Evolutionary conservation across 305 asterid genomes (phyloP).

Genomic region (Fraxinus albicans): DNA sequence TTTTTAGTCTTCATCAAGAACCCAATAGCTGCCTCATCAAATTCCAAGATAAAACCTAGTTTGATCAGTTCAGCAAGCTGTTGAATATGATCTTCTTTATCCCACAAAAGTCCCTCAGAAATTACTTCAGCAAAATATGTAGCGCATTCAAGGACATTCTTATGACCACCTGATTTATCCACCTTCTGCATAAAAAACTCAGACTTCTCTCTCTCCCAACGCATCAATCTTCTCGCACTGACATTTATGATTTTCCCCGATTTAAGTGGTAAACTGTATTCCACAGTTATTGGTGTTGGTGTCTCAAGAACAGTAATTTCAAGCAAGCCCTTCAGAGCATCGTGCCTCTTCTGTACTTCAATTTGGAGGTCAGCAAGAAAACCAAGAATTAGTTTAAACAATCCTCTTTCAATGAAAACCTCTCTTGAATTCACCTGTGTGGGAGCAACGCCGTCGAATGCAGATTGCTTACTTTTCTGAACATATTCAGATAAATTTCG

Average conservation of each 20-base stretch:
- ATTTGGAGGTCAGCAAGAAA: conserved; percentile 36
- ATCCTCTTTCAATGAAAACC: conserved; percentile 14
- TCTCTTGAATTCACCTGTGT: conserved; percentile 17
- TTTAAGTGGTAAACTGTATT: conserved; percentile 29
- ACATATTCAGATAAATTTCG: conserved; percentile 27
- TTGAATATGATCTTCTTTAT: conserved; percentile 22
- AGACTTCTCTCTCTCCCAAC: conserved; percentile 35
- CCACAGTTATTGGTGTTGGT: conserved; percentile 20
- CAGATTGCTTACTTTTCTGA: conserved; percentile 12
- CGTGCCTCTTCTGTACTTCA: conserved; percentile 29
- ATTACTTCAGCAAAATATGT: conserved; percentile 31
- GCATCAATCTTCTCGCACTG: conserved; percentile 21
- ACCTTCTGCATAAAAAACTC: conserved; percentile 19
- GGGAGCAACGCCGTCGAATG: conserved; percentile 12
- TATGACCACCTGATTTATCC: conserved; percentile 26
- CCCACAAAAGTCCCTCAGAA: conserved; percentile 34
- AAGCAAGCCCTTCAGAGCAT: conserved; percentile 19
- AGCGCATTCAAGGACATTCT: conserved; percentile 29
- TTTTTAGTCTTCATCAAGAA: conserved; percentile 36
- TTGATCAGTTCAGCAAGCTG: conserved; percentile 34
- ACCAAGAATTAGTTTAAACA: conserved; percentile 31
- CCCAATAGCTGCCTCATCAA: conserved; percentile 36
- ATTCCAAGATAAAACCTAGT: conserved; percentile 33
- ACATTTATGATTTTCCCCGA: conserved; percentile 23
- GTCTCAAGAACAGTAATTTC: conserved; percentile 12